phyloP scores from a whole-genome alignment of 345 rosid species.

The Litchi chinensis region DNA sequence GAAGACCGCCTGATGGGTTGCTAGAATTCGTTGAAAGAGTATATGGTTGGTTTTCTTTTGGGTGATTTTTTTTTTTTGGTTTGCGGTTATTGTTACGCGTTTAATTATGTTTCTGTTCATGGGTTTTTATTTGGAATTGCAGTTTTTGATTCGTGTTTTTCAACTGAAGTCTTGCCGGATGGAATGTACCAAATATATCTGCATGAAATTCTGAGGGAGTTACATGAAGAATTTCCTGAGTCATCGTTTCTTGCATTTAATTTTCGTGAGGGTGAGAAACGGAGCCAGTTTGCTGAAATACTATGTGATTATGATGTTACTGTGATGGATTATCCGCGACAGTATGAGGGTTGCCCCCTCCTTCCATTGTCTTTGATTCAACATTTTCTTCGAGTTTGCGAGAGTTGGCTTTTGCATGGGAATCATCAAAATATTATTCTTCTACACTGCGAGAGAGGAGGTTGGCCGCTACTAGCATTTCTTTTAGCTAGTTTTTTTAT shows the following conservation, averaged over 20 bases:
- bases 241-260: constrained; percentile 81
- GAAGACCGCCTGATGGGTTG: constrained; percentile 95
- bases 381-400: constrained; percentile 87
- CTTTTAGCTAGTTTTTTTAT: constrained; percentile 78
- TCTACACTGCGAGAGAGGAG: constrained; percentile 94
- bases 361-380: constrained; percentile 85
- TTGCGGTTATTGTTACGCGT: not conserved
- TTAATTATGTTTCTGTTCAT: not conserved
- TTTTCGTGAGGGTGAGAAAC: constrained; percentile 86
- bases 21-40: constrained; percentile 96
- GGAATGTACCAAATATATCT: constrained; percentile 69
- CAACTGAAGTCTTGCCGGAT: constrained; percentile 78
- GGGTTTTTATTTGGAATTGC: constrained; percentile 27
- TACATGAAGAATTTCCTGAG: constrained; percentile 83
- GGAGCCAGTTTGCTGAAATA: constrained; percentile 70
- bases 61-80: not conserved
- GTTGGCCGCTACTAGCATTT: constrained; percentile 95
- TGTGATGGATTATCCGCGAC: constrained; percentile 88
- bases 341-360: constrained; percentile 92
- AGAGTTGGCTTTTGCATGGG: constrained; percentile 80
- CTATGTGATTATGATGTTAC: constrained; percentile 80
- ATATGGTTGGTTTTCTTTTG: constrained; percentile 56
- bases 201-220: constrained; percentile 71
- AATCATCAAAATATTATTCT: constrained; percentile 80
- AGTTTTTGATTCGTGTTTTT: constrained; percentile 97